Evolutionary conservation across 352 stramenopile genomes (phyloP), one percentile per base, ranked within the genome.

Genomic region (Phytopythium montanum): DNA sequence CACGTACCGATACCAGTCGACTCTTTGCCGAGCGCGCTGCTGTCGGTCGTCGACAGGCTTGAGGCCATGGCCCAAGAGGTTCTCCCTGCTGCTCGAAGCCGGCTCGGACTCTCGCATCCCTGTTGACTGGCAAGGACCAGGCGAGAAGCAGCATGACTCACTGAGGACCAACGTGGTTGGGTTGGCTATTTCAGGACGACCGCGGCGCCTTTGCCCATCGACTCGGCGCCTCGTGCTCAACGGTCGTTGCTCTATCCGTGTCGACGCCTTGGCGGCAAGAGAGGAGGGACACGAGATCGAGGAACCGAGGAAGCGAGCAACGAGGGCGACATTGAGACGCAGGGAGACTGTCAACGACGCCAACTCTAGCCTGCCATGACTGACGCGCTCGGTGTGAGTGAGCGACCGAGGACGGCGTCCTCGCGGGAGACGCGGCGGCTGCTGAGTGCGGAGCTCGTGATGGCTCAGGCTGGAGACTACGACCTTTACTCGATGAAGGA

Each of bases 401-500:
- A 56, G 51, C 13, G 34, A 2, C 28, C 39, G 59, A 10, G 9
- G 1, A 36, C 60, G 56, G 57, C 38, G 7, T 6, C 44, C 10
- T 18, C 18, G 18, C 12, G 12, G 23, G 31, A 34, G 45, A 19
- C 39, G 42, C 45, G 8, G 19, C 53, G 3, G 26, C 55, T 36
- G 39, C 63, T 90, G 14, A 80, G 76, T 21, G 56, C 50, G 8
- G 75, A 91, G 39, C 62, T 90, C 38, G 72, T 90, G 38, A 81
- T 91, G 66, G 73, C 69, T 23, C 66, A 72, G 6, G 60, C 79
- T 2, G 83, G 81, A 2, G 54, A 89, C 29, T 90, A 91, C 60
- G 81, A 92, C 48, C 65, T 85, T 7, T 53, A 75, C 44, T 42
- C 70, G 8, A 73, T 79, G 29, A 90, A 91, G 60, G 83, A 92